phyloP scores from a whole-genome alignment of 495 filamentous ascomycete species.

The Podospora pseudoanserina region DNA sequence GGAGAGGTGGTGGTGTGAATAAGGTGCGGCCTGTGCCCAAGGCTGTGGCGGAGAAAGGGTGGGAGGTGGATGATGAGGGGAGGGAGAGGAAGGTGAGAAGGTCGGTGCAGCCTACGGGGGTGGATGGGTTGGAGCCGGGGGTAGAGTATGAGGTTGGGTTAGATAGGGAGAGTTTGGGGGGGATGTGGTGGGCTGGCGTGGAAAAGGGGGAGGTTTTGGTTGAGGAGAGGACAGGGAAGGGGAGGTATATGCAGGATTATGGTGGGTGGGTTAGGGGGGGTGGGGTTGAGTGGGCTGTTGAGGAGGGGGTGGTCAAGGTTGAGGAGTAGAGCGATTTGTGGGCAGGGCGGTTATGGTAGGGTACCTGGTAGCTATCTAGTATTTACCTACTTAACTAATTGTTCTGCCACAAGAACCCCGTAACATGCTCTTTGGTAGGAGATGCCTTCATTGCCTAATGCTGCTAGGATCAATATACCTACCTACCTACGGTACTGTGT shows the following conservation, averaged over 20 bases:
- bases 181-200: background rate
- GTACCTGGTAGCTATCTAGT: no score
- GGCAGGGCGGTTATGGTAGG: no score
- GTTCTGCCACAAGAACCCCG: no score
- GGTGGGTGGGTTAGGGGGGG: background rate
- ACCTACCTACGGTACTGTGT: no score
- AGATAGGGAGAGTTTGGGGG: background rate
- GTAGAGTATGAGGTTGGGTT: background rate
- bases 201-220: background rate
- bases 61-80: background rate
- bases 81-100: background rate
- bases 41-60: background rate
- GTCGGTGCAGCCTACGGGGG: background rate
- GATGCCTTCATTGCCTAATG: no score
- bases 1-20: background rate
- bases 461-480: no score
- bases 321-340: background rate
- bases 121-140: background rate
- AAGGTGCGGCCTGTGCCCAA: background rate
- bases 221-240: background rate
- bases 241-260: conserved; percentile 2
- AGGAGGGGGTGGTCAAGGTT: background rate
- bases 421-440: no score
- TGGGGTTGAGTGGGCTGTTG: background rate
- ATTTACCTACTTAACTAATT: no score